Percentiles rank a stretch among this genome's conserved stretches.
Evolutionary conservation across 169 alveolate species (phyloP).

Genomic region (Plasmodium coatneyi): DNA sequence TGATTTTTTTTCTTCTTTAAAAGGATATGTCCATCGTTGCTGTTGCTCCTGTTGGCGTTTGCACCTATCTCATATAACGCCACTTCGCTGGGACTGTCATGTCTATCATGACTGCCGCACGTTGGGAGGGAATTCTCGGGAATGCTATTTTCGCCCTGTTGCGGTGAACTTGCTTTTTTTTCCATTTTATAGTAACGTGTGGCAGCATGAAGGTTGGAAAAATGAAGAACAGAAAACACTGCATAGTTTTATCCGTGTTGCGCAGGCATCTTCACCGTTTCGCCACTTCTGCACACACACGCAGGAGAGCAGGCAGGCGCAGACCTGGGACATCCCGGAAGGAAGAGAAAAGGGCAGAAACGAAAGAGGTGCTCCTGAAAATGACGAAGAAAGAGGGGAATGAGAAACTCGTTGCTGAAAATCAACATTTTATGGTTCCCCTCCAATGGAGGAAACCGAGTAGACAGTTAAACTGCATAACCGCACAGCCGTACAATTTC

Average conservation of each 20-base stretch:
- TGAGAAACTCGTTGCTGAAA: background rate
- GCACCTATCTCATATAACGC: background rate
- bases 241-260: background rate
- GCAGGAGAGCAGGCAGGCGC: background rate
- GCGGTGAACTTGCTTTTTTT: background rate
- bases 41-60: background rate
- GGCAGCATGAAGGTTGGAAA: background rate
- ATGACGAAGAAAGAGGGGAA: background rate
- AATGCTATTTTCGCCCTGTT: background rate
- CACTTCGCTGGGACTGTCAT: background rate
- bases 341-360: background rate
- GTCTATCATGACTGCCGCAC: background rate
- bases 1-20: background rate
- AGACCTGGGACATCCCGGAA: constrained; percentile 10
- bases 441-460: background rate
- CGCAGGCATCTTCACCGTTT: background rate
- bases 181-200: constrained; percentile 4
- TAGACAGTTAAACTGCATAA: background rate
- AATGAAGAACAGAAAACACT: background rate
- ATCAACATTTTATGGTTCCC: background rate
- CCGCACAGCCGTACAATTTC: background rate
- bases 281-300: background rate
- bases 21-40: background rate
- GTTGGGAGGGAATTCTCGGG: background rate
- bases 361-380: background rate